Conservation (phyloP, 768 basidiomycete species). For the Trametes cubensis region DNA sequence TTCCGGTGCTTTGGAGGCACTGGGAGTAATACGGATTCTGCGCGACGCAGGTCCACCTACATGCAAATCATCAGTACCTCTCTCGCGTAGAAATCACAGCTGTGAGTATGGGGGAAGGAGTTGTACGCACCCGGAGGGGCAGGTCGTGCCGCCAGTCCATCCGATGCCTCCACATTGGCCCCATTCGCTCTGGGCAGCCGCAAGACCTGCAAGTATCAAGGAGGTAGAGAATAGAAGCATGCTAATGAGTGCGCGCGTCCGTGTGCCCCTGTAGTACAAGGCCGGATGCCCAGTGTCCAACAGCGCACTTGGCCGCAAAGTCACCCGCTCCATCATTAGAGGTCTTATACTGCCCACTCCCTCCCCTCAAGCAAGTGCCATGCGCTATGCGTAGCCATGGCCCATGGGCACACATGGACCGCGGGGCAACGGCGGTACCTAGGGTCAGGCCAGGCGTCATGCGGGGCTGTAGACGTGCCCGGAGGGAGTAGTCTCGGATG, state of each 20-base stretch:
- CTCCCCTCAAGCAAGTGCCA: too few relatives aligned
- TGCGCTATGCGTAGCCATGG: too few relatives aligned
- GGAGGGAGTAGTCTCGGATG: background rate
- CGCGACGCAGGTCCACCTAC: conserved; percentile 36
- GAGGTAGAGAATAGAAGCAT: too few relatives aligned
- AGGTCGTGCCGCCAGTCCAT: conserved; percentile 38
- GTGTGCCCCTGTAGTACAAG: too few relatives aligned
- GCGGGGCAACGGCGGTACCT: background rate
- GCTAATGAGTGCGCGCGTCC: too few relatives aligned
- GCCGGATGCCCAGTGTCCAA: too few relatives aligned
- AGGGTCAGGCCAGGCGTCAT: background rate
- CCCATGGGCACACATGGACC: background rate
- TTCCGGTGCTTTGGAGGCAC: conserved; percentile 37
- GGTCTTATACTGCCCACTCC: too few relatives aligned
- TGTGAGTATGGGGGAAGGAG: too few relatives aligned
- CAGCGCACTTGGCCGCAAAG: too few relatives aligned
- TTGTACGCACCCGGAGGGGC: conserved; percentile 35
- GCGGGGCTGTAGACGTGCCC: background rate
- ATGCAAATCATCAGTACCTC: background rate
- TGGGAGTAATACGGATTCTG: conserved; percentile 46
- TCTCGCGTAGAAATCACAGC: too few relatives aligned
- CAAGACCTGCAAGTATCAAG: too few relatives aligned
- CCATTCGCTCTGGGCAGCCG: conserved; percentile 14
- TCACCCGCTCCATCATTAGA: too few relatives aligned
- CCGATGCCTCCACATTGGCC: conserved; percentile 41